Evolutionary conservation across 257 asterid genomes (phyloP).

Genomic region (Prunella vulgaris): DNA sequence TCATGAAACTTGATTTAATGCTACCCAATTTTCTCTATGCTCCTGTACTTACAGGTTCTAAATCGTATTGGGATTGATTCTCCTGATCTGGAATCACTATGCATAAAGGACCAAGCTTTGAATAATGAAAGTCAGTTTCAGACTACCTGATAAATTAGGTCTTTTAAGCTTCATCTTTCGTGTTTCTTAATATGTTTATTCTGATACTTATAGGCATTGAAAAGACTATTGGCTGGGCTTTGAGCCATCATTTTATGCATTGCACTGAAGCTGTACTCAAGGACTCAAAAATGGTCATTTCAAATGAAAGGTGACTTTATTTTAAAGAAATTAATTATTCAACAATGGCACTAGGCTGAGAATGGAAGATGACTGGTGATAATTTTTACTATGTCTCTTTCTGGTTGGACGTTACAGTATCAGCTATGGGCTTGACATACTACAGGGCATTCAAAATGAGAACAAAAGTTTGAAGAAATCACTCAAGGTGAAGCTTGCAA

Average conservation of each 20-base stretch:
- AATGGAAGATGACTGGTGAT: slow-evolving; percentile 1
- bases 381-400: slow-evolving; percentile 26
- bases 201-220: slow-evolving; percentile 55
- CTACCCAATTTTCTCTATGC: slow-evolving; percentile 10
- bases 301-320: slow-evolving; percentile 53
- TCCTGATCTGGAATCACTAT: slow-evolving; percentile 63
- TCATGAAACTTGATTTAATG: slow-evolving; percentile 1
- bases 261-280: slow-evolving; percentile 39
- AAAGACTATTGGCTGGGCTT: slow-evolving; percentile 77
- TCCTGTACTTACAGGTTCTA: slow-evolving; percentile 47
- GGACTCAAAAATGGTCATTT: slow-evolving; percentile 50
- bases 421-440: slow-evolving; percentile 63
- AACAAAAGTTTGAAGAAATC: slow-evolving; percentile 69
- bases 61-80: slow-evolving; percentile 60
- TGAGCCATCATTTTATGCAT: slow-evolving; percentile 81
- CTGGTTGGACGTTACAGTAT: slow-evolving; percentile 43
- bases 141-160: not conserved
- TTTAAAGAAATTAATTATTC: slow-evolving; percentile 3
- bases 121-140: slow-evolving; percentile 69
- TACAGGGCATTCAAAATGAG: slow-evolving; percentile 70
- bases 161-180: slow-evolving; percentile 10
- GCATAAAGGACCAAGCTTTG: slow-evolving; percentile 82
- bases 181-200: slow-evolving; percentile 18
- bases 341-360: not conserved
- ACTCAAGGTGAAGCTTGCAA: slow-evolving; percentile 46